Conservation (phyloP, 192 early-diverging fungal genomes). For the Backusella parvicylindrica region DNA sequence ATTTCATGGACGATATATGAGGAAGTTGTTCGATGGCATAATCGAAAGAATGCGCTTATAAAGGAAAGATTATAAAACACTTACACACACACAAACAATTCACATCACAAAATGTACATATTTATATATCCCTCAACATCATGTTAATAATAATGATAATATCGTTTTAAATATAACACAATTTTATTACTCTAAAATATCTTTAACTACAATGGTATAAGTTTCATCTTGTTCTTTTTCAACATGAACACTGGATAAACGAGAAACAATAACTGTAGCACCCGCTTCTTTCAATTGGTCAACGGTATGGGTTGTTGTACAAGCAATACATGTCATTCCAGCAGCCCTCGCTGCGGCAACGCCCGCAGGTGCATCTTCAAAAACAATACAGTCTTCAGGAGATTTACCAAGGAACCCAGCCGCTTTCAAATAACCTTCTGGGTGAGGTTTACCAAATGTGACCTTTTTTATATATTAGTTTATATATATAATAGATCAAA, state of each 20-base stretch:
- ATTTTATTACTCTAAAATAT: neutral
- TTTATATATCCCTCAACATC: neutral
- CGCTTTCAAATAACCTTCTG: slow-evolving; percentile 36
- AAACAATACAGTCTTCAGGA: slow-evolving; percentile 43
- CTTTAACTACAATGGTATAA: slow-evolving; percentile 27
- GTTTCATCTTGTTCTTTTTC: slow-evolving; percentile 33
- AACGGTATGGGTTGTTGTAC: slow-evolving; percentile 40
- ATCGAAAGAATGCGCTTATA: neutral
- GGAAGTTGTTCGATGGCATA: slow-evolving; percentile 54
- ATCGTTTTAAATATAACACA: neutral
- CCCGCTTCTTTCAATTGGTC: slow-evolving; percentile 41
- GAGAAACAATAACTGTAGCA: slow-evolving; percentile 34
- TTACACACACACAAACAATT: too few relatives aligned
- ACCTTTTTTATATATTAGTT: neutral
- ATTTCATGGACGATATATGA: slow-evolving; percentile 94
- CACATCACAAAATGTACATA: neutral
- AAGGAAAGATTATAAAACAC: neutral
- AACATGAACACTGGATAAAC: slow-evolving; percentile 37
- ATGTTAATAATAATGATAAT: neutral
- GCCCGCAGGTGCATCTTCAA: slow-evolving; percentile 53
- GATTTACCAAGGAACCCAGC: slow-evolving; percentile 28
- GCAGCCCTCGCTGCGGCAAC: slow-evolving; percentile 38
- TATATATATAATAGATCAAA: neutral
- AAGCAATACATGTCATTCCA: slow-evolving; percentile 37
- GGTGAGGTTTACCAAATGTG: slow-evolving; percentile 20